Evolutionary conservation across 495 filamentous ascomycete species (phyloP), one percentile per base, ranked within the genome.

Genomic region (Immersiella caudata): DNA sequence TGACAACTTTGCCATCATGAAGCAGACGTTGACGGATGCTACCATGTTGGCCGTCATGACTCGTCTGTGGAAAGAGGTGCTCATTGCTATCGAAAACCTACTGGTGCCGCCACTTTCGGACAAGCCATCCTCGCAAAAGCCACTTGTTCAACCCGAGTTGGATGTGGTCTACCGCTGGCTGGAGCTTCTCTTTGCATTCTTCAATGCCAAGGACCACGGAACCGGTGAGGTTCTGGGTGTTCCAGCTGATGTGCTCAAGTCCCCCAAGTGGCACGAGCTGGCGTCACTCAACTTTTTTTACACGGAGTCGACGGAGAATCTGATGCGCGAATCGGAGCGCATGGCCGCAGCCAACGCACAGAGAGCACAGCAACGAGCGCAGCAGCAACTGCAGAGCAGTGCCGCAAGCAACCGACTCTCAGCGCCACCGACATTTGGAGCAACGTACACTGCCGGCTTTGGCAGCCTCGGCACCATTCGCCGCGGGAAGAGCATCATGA

Each of bases 1-100:
- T 74, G 96, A 97, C 75, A 99, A 99, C 73, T 99, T 99, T 73
- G 94, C 93, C 46, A 97, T 97, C 74, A 95, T 99, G 92, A 97
- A 97, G 79, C 88, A 93, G 76, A 97, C 94, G 0, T 83, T 99
- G 29, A 98, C 96, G 1, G 89, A 90, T 36, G 87, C 92, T 60
- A 94, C 96, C 55, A 97, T 99, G 95, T 86, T 91, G 65, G 91
- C 93, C 78, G 94, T 99, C 65, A 99, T 99, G 96, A 95, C 93
- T 25, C 88, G 96, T 49, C 78, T 99, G 16, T 99, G 96, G 96
- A 99, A 99, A 76, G 96, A 97, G 78, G 93, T 97, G 11, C 84
- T 99, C 5, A 87, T 91, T 35, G 96, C 94, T 1, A 90, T 98
- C 66, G 96, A 99, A 78, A 85, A 86, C 16, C 83, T 99, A 5